phyloP scores from a whole-genome alignment of 441 rosid species.

The Euphorbia corollata region DNA sequence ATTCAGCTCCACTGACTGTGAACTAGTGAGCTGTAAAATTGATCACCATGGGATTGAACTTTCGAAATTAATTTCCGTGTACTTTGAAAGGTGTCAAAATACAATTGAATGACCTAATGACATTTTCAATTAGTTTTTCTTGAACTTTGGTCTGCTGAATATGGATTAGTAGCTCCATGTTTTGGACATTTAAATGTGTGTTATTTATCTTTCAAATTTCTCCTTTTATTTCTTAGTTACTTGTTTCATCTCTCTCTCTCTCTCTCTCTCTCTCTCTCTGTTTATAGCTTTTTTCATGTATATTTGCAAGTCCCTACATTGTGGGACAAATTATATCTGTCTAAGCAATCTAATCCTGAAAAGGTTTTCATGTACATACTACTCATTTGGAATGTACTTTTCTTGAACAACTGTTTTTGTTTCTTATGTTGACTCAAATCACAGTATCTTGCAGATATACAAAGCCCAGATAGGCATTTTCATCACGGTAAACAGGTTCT shows the following conservation, averaged over 20 bases:
- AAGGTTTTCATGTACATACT: neutral
- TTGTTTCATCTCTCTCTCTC: neutral
- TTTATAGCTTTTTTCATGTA: neutral
- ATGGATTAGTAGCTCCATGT: no score
- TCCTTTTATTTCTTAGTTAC: neutral
- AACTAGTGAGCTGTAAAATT: neutral
- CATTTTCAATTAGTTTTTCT: no score
- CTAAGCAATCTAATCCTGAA: neutral
- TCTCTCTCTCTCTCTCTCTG: no score
- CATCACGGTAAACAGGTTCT: conserved; percentile 12
- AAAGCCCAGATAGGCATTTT: conserved; percentile 27
- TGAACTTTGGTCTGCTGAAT: no score
- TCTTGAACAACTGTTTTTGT: conserved; percentile 9
- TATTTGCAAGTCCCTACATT: neutral
- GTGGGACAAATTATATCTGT: neutral
- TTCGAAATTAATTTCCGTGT: neutral
- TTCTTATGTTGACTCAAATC: neutral
- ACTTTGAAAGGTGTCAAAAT: no score
- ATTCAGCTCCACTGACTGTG: neutral
- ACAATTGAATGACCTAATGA: no score
- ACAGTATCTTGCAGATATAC: conserved; percentile 20
- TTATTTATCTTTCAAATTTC: no score
- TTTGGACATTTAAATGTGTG: no score
- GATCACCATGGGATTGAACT: neutral
- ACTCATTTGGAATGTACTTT: neutral